These are phyloP conservation scores for Crithidia bombi DNA, from an alignment of 208 protist species.

Conservation along the genomic window DNA sequence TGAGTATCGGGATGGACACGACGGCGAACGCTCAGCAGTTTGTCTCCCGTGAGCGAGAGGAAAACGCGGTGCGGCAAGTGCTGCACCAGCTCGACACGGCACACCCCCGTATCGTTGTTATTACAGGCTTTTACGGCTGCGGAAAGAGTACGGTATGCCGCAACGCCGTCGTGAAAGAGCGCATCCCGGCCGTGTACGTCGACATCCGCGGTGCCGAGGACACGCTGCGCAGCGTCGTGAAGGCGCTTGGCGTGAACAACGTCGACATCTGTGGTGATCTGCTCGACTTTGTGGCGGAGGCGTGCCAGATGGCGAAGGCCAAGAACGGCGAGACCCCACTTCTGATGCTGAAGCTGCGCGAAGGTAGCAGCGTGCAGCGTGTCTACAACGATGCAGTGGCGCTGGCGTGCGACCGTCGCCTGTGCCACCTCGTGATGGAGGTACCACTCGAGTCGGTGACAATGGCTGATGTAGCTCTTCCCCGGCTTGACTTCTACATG, in stretches of 20 bases:
- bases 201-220: conserved; percentile 72
- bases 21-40: conserved; percentile 27
- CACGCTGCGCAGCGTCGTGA: conserved; percentile 63
- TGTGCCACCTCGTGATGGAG: conserved; percentile 74
- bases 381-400: conserved; percentile 76
- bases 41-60: conserved; percentile 56
- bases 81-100: conserved; percentile 64
- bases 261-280: conserved; percentile 83
- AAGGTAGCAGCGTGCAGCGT: conserved; percentile 46
- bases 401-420: conserved; percentile 64
- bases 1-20: background rate
- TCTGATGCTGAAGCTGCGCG: conserved; percentile 72
- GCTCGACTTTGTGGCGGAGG: conserved; percentile 64
- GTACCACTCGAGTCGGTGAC: conserved; percentile 68
- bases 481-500: conserved; percentile 66
- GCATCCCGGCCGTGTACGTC: conserved; percentile 68
- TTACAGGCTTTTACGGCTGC: conserved; percentile 70
- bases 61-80: conserved; percentile 57
- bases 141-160: conserved; percentile 73
- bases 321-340: conserved; percentile 62
- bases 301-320: conserved; percentile 37
- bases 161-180: conserved; percentile 59
- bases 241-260: conserved; percentile 75
- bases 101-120: conserved; percentile 71
- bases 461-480: conserved; percentile 50